Conservation (phyloP, 129 eudicot genomes). For the Tagetes erecta region DNA sequence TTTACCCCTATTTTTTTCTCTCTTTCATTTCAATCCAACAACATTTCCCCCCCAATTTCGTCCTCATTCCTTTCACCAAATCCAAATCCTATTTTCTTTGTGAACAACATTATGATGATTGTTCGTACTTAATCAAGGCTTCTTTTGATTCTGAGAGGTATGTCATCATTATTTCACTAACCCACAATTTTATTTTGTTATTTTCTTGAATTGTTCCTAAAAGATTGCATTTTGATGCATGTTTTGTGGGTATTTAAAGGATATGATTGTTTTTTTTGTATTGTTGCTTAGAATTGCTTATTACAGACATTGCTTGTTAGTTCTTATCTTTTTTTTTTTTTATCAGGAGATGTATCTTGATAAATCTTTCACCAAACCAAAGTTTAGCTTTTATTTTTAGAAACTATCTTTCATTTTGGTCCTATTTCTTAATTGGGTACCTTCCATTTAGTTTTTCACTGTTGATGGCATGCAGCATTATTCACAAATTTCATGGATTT, state of each 20-base stretch:
- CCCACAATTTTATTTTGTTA: conserved; percentile 15
- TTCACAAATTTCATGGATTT: conserved; percentile 10
- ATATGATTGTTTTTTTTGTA: neutral
- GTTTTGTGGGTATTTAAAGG: neutral
- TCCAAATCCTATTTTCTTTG: conserved; percentile 23
- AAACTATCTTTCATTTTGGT: conserved; percentile 16
- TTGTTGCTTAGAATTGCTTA: conserved; percentile 19
- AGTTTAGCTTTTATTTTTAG: conserved; percentile 5
- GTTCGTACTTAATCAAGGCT: conserved; percentile 17
- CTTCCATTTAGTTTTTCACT: neutral
- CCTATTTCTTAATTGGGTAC: neutral
- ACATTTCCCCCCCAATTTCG: conserved; percentile 21
- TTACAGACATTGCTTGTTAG: conserved; percentile 32
- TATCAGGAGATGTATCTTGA: conserved; percentile 21
- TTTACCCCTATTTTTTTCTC: conserved; percentile 17
- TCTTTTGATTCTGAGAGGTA: conserved; percentile 26
- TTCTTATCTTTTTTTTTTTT: neutral
- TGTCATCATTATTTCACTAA: conserved; percentile 3
- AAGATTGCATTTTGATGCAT: neutral
- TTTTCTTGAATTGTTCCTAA: conserved; percentile 1
- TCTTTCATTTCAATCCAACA: conserved; percentile 9
- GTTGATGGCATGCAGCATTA: conserved; percentile 27
- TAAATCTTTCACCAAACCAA: conserved; percentile 29
- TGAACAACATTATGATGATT: conserved; percentile 7
- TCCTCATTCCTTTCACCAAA: conserved; percentile 15